Evolutionary conservation across 2,329 filamentous ascomycete species (phyloP), one percentile per base, ranked within the genome.

Genomic region (Aspergillus sp.): DNA sequence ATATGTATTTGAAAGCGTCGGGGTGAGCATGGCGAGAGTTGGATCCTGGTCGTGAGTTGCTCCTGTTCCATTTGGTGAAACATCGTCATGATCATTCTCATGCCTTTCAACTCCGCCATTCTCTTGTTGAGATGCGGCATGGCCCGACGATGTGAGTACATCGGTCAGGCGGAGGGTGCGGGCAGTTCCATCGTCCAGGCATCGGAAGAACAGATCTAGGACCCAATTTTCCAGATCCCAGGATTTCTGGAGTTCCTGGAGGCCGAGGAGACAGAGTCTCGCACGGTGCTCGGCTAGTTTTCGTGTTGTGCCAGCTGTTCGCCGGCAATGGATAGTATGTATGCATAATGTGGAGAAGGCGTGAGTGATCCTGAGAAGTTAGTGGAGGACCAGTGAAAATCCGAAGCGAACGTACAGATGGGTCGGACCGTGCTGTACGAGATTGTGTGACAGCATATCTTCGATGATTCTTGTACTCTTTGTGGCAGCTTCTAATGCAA

Each of bases 161-260:
- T 66, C 65, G 0, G 56, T 55, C 14, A 69, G 42, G 20, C 66
- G 62, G 17, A 78, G 61, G 14, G 71, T 67, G 9, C 67, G 68
- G 2, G 76, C 76, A 0, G 73, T 78, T 17, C 73, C 69, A 45
- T 73, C 70, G 54, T 80, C 78, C 2, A 78, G 58, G 42, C 76
- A 78, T 5, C 76, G 75, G 29, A 79, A 77, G 53, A 80, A 80
- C 0, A 79, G 62, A 54, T 79, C 70, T 2, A 79, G 58, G 0
- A 79, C 73, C 73, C 75, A 76, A 49, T 79, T 79, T 13, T 76
- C 76, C 7, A 79, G 61, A 45, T 78, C 76, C 78, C 77, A 80
- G 0, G 74, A 76, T 48, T 74, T 76, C 51, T 79, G 78, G 7
- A 80, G 58, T 53, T 80, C 78, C 46, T 77, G 71, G 0, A 80